Percentiles rank a stretch among this genome's conserved stretches.
Conservation (phyloP, 2,329 filamentous ascomycete species). For the Leptographium wingfieldii region DNA sequence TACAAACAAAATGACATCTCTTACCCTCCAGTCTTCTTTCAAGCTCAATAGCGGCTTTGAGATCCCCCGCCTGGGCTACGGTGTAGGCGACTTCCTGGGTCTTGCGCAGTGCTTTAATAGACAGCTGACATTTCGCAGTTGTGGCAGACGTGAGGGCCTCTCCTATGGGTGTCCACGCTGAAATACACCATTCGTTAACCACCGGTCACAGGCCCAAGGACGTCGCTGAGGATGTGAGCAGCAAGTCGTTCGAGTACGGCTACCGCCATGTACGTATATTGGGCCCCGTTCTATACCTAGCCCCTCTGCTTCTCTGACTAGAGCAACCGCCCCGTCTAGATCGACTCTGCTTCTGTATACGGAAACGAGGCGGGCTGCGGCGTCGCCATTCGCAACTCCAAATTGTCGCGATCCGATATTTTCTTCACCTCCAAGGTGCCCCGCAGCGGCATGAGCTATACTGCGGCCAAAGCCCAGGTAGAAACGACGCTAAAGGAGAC, state of each 20-base stretch:
- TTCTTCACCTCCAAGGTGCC: conserved; percentile 50
- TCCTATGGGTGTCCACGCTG: neutral
- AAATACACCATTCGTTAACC: neutral
- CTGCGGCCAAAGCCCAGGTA: conserved; percentile 50
- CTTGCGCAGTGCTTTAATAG: neutral
- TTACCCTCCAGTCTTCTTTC: conserved; percentile 32
- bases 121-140: conserved; percentile 23
- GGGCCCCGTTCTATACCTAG: neutral
- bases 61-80: conserved; percentile 40
- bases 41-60: conserved; percentile 44
- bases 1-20: conserved; percentile 29
- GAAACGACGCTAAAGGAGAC: conserved; percentile 49
- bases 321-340: conserved; percentile 21
- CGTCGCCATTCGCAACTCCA: conserved; percentile 39
- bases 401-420: conserved; percentile 38
- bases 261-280: conserved; percentile 27
- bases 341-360: conserved; percentile 52
- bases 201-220: conserved; percentile 3
- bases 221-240: conserved; percentile 2
- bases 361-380: conserved; percentile 50
- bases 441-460: conserved; percentile 38
- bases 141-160: conserved; percentile 34
- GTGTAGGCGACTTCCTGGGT: conserved; percentile 25
- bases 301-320: neutral
- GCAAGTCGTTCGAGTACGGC: conserved; percentile 31